Evolutionary conservation across 106 monocot species (phyloP).

Genomic region (Dendrobium catenatum): DNA sequence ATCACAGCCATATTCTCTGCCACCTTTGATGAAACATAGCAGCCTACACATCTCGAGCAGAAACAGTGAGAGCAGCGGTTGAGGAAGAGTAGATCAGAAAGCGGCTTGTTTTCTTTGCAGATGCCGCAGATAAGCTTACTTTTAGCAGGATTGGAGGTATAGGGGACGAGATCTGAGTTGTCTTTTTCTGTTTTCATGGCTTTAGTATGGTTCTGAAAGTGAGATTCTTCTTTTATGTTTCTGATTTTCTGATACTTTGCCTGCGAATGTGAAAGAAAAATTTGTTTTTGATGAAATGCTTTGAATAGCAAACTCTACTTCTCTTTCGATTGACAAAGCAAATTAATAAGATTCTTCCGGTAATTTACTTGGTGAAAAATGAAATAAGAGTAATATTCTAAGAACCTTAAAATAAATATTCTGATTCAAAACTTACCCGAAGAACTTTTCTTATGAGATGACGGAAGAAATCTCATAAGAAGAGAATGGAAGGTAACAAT

Average conservation of each 20-base stretch:
- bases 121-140: constrained; percentile 16
- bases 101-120: constrained; percentile 28
- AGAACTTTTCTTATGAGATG: too few species aligned
- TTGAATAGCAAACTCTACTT: not conserved
- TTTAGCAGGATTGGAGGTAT: not conserved
- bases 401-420: too few species aligned
- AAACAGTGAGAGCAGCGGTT: constrained; percentile 30
- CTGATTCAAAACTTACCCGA: too few species aligned
- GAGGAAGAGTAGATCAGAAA: constrained; percentile 10
- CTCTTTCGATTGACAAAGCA: too few species aligned
- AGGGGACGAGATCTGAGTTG: not conserved
- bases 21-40: constrained; percentile 29
- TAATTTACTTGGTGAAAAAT: too few species aligned
- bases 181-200: not conserved
- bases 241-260: not conserved
- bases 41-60: constrained; percentile 31
- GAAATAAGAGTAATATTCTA: too few species aligned
- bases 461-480: too few species aligned
- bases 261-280: too few species aligned
- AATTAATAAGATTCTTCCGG: too few species aligned
- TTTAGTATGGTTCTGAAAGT: not conserved
- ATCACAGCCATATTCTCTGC: constrained; percentile 20
- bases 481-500: too few species aligned
- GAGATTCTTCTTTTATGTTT: not conserved
- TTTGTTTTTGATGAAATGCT: not conserved